These are phyloP conservation scores for Ceratocystis diversiconidia DNA, from an alignment of 2,329 filamentous ascomycete genomes.

Conservation along the genomic window DNA sequence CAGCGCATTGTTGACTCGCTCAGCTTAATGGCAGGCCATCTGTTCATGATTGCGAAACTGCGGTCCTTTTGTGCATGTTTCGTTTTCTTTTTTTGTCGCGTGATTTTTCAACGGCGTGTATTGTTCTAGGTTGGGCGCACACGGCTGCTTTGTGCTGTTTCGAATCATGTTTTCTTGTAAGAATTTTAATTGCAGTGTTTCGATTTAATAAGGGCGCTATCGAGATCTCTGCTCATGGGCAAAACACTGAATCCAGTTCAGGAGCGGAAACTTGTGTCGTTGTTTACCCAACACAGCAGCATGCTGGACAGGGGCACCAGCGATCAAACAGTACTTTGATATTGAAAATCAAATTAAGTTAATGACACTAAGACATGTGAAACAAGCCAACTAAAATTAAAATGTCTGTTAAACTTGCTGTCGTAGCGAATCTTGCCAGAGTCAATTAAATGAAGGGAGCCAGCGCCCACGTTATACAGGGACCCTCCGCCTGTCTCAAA, in stretches of 20 bases:
- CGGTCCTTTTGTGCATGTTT: not conserved
- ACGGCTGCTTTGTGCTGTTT: not conserved
- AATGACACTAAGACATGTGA: not conserved
- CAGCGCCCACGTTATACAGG: not conserved
- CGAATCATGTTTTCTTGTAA: too few relatives aligned
- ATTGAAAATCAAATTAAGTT: not conserved
- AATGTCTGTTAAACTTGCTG: not conserved
- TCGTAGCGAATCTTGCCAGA: not conserved
- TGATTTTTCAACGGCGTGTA: not conserved
- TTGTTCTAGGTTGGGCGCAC: not conserved
- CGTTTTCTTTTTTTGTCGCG: not conserved
- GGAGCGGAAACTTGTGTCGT: not conserved
- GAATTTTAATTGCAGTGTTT: too few relatives aligned
- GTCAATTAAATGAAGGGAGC: not conserved
- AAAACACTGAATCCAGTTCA: too few relatives aligned
- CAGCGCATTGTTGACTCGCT: not conserved
- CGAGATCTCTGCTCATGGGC: too few relatives aligned
- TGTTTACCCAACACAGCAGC: not conserved
- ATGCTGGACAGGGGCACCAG: not conserved
- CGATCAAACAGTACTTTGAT: not conserved
- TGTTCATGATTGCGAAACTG: not conserved
- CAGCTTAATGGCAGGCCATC: not conserved
- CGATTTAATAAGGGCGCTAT: too few relatives aligned
- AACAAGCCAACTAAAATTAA: not conserved
- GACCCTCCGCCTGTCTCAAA: not conserved